Base-by-base conservation (phyloP, 495 filamentous ascomycete genomes). In the Penicillium riverlandense region DNA sequence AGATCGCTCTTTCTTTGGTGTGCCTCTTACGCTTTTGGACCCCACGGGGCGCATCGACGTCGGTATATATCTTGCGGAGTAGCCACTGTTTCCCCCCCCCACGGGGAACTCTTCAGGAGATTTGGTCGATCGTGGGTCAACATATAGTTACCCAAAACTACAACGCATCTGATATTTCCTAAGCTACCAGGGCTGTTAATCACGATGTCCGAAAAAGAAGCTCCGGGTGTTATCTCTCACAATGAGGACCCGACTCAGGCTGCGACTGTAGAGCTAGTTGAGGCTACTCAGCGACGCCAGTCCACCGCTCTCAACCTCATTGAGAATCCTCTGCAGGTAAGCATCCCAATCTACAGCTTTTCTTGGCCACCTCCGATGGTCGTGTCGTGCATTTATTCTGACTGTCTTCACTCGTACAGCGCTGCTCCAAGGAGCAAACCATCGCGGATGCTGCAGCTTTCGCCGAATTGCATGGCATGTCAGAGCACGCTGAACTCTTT, bases 321-420 rank as follows among this genome's bases (percentile, higher is more conserved):
- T 35, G 52, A 65, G 49, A 72, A 72, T 40, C 69, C 69, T 35
- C 53, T 72, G 35, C 61, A 50, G 57, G 69, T 72, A 30, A 58
- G 63, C 41, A 43, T 30, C 16, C 12, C 11, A 40, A 11, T 46
- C 35, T 12, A 36, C 30, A 7, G 27, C 14, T 3, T 35, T 22
- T 14, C 27, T 27, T n/a, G 8, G 35, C 22, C 4, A 4, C 22
- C 22, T 22, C 22, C 22, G 22, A 22, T 22, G 22, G 22, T 22
- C 22, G 22, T 22, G 9, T 36, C 13, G 12, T 38, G 29, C 0
- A 38, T 28, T 34, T 11, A 37, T 15, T 7, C 39, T 50, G 11
- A 48, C 29, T 1, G 8, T 37, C 4, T 43, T 30, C 8, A n/a
- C 31, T 33, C 14, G 31, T 11, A 46, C 40, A 74, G 69, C 58